phyloP scores from a whole-genome alignment of 1,284 basidiomycete species.

The Rhodotorula sp. region DNA sequence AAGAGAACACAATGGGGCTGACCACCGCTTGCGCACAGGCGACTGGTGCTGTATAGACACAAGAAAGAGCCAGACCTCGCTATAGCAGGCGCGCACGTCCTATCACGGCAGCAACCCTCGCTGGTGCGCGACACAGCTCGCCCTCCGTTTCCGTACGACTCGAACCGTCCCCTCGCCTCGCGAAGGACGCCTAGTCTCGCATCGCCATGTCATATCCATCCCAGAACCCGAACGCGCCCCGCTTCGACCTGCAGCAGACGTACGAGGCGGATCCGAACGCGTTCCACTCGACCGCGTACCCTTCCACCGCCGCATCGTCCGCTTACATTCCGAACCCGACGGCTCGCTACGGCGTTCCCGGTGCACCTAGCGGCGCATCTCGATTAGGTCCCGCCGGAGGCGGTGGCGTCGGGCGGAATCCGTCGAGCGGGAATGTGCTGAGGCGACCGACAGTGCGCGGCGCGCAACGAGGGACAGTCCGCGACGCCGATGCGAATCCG shows the following conservation, averaged over 20 bases:
- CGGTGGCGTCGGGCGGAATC: not conserved
- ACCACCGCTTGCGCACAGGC: too few species aligned
- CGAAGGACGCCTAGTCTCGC: too few species aligned
- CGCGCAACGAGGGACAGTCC: slow-evolving; percentile 31
- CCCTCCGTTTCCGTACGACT: too few species aligned
- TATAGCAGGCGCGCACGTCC: too few species aligned
- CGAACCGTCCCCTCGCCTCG: too few species aligned
- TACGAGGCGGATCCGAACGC: slow-evolving; percentile 21
- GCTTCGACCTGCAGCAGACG: slow-evolving; percentile 13
- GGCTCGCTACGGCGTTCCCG: slow-evolving; percentile 9
- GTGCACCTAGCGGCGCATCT: not conserved
- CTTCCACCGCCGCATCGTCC: not conserved
- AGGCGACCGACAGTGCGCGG: slow-evolving; percentile 36
- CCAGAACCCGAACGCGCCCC: slow-evolving; percentile 15
- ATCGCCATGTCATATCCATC: slow-evolving; percentile 18
- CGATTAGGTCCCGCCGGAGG: not conserved
- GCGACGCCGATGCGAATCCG: slow-evolving; percentile 29
- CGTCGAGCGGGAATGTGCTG: slow-evolving; percentile 5
- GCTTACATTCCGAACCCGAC: slow-evolving; percentile 4
- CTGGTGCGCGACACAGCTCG: too few species aligned
- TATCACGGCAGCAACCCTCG: too few species aligned
- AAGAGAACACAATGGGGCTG: too few species aligned
- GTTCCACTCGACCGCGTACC: slow-evolving; percentile 32
- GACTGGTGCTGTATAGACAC: too few species aligned
- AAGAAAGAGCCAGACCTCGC: too few species aligned